phyloP scores from a whole-genome alignment of 2,329 filamentous ascomycete species.

The Venturia oleaginea region DNA sequence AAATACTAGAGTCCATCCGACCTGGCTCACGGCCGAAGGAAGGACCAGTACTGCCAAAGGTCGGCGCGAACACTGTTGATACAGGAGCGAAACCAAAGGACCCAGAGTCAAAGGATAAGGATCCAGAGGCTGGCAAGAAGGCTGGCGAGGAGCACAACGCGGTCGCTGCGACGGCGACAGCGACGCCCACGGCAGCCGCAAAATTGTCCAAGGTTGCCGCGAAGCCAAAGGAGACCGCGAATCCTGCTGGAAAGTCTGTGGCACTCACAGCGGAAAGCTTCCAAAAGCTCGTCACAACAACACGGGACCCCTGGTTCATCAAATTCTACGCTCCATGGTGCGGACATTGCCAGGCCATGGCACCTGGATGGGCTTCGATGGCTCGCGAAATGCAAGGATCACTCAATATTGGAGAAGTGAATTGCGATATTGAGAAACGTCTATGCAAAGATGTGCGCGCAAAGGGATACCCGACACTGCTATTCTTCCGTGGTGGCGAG shows the following conservation, averaged over 20 bases:
- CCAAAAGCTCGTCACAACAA: conserved; percentile 73
- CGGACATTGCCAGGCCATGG: conserved; percentile 86
- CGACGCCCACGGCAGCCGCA: conserved; percentile 17
- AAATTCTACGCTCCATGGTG: conserved; percentile 99
- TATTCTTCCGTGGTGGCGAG: conserved; percentile 88
- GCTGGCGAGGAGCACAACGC: conserved; percentile 23
- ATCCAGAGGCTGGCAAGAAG: conserved; percentile 23
- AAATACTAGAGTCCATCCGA: conserved; percentile 63
- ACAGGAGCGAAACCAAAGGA: conserved; percentile 26
- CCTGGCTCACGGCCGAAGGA: conserved; percentile 69
- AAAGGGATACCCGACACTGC: conserved; percentile 74
- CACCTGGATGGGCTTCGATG: conserved; percentile 80
- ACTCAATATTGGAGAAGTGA: conserved; percentile 90
- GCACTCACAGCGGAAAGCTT: conserved; percentile 77
- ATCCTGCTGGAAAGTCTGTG: conserved; percentile 66
- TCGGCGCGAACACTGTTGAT: conserved; percentile 50
- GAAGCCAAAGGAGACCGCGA: conserved; percentile 48
- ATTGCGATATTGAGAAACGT: conserved; percentile 76
- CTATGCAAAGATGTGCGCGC: conserved; percentile 89
- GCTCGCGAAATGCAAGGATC: conserved; percentile 83
- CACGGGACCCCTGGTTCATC: conserved; percentile 91
- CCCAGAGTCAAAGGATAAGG: conserved; percentile 29
- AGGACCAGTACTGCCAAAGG: conserved; percentile 59
- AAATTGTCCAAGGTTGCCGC: conserved; percentile 37
- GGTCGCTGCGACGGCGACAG: conserved; percentile 19